A percentile compares a stretch with the other conserved stretches of the same genome.
These are phyloP conservation scores for Leccinum variicolor DNA, from an alignment of 768 basidiomycete species.

Conservation along the genomic window DNA sequence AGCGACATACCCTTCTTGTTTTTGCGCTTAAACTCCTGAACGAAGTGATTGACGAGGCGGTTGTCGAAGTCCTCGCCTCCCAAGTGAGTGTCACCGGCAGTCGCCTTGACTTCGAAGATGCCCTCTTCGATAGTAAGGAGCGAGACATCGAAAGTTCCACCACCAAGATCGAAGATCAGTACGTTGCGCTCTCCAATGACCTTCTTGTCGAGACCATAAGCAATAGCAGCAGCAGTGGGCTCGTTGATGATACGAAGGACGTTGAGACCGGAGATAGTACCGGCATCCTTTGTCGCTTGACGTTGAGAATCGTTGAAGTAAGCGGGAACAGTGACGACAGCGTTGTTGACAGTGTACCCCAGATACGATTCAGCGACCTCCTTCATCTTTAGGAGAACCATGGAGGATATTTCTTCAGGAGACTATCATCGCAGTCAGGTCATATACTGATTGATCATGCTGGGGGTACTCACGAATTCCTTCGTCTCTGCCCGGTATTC, in stretches of 20 bases:
- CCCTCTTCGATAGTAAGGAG: constrained; percentile 95
- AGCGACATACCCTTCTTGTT: constrained; percentile 78
- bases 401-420: constrained; percentile 97
- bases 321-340: constrained; percentile 94
- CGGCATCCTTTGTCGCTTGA: constrained; percentile 98
- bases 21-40: constrained; percentile 96
- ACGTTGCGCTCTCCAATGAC: constrained; percentile 88
- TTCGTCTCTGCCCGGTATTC: constrained; percentile 93
- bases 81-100: constrained; percentile 96
- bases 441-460: constrained; percentile 2
- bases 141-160: constrained; percentile 98
- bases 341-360: constrained; percentile 77
- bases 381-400: constrained; percentile 98
- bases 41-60: constrained; percentile 95
- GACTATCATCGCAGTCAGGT: constrained; percentile 48
- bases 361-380: constrained; percentile 97
- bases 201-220: constrained; percentile 98
- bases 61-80: constrained; percentile 99
- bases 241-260: constrained; percentile 99
- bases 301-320: constrained; percentile 99
- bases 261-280: constrained; percentile 89
- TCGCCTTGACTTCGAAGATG: constrained; percentile 98
- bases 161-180: constrained; percentile 97
- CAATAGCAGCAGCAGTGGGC: constrained; percentile 96
- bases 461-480: constrained; percentile 67